Evolutionary conservation across 306 rosid species (phyloP).

Genomic region (Potentilla sterilis): DNA sequence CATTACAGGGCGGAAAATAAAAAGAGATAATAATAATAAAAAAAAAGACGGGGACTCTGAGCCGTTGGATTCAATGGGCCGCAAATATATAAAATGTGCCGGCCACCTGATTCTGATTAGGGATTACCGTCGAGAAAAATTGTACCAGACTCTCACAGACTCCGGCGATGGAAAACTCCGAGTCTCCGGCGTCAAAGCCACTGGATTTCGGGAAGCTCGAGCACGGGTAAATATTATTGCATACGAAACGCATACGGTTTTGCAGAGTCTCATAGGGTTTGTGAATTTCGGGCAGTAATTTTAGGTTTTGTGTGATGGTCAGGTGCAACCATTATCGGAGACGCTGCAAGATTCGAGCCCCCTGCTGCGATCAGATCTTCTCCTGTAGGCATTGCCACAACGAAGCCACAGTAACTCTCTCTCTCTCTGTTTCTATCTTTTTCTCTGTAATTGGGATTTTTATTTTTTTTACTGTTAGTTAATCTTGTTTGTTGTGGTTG

Average conservation of each 20-base stretch:
- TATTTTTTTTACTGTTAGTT: neutral
- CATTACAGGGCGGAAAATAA: neutral
- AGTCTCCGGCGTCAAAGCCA: neutral
- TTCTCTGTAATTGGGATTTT: neutral
- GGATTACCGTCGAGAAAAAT: neutral
- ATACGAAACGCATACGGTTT: no score
- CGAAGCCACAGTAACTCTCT: conserved; percentile 48
- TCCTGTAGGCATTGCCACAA: conserved; percentile 76
- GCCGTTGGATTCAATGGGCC: neutral
- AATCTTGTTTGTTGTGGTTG: conserved; percentile 2
- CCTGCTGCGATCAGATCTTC: conserved; percentile 63
- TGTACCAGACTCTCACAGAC: neutral
- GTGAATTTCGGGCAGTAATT: neutral
- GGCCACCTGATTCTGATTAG: neutral
- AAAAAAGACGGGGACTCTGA: neutral
- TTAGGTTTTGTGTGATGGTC: neutral
- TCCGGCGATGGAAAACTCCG: conserved; percentile 20
- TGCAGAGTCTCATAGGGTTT: neutral
- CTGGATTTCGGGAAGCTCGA: conserved; percentile 40
- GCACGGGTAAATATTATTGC: conserved; percentile 29
- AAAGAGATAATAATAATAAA: neutral
- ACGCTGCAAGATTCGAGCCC: conserved; percentile 67
- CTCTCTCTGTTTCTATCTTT: neutral
- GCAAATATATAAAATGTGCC: neutral
- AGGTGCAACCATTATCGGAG: conserved; percentile 64